phyloP scores from a whole-genome alignment of 2,329 filamentous ascomycete genomes.

The Ophiognomonia clavigignenti-juglandacearum region DNA sequence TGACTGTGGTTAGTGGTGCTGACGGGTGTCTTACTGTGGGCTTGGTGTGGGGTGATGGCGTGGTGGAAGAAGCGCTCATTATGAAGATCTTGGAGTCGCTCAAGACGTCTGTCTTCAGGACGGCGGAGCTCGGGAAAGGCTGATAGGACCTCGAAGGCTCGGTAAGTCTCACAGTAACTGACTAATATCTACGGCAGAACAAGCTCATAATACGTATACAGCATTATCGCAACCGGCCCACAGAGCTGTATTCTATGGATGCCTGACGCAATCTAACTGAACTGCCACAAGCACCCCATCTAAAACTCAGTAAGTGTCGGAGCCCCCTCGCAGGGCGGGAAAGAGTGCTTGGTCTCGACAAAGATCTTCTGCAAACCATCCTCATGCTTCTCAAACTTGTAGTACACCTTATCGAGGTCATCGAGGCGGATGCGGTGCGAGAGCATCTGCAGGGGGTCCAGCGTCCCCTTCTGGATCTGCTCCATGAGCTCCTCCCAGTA shows the following conservation, averaged over 20 bases:
- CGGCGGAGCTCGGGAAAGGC: not conserved
- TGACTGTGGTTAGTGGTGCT: not conserved
- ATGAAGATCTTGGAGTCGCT: not conserved
- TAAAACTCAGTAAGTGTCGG: slow-evolving; percentile 39
- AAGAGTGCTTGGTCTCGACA: slow-evolving; percentile 54
- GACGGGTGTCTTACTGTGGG: not conserved
- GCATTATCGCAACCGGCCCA: no score
- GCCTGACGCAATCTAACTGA: not conserved
- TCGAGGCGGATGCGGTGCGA: slow-evolving; percentile 73
- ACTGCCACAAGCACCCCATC: not conserved
- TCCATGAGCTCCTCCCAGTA: slow-evolving; percentile 78
- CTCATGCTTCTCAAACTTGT: slow-evolving; percentile 55
- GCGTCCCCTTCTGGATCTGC: slow-evolving; percentile 59
- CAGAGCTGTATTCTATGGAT: no score
- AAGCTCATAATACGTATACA: not conserved
- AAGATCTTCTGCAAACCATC: slow-evolving; percentile 80
- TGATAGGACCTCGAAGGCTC: no score
- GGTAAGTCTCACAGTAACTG: not conserved
- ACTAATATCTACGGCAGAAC: not conserved
- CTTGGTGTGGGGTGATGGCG: not conserved
- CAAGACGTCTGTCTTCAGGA: not conserved
- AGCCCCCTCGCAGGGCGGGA: slow-evolving; percentile 37
- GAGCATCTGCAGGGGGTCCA: slow-evolving; percentile 76
- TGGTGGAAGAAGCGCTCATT: not conserved
- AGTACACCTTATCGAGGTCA: slow-evolving; percentile 64